Conservation (phyloP, 192 early-diverging fungal species). For the Thamnidium elegans region DNA sequence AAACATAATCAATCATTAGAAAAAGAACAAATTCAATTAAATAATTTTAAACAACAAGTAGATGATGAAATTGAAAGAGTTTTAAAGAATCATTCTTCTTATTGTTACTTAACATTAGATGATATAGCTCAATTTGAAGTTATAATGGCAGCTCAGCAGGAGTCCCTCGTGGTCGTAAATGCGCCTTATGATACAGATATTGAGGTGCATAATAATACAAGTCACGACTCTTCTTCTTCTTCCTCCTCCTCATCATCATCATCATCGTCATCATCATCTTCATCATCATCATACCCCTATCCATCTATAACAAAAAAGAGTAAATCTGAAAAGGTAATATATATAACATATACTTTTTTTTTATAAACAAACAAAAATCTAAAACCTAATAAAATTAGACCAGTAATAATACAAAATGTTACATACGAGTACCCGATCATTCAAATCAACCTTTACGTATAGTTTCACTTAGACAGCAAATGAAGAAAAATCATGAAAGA, state of each 20-base stretch:
- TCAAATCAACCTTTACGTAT: constrained; percentile 13
- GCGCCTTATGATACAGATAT: constrained; percentile 15
- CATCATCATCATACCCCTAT: constrained; percentile 1
- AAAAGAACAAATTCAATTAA: constrained; percentile 10
- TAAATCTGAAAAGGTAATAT: constrained; percentile 7
- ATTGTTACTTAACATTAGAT: constrained; percentile 27
- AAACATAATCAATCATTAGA: constrained; percentile 16
- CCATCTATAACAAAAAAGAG: constrained; percentile 1
- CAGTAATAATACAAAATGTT: constrained; percentile 17
- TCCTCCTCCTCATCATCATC: background rate
- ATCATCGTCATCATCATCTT: background rate
- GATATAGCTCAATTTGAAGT: constrained; percentile 23
- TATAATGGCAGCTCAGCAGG: constrained; percentile 16
- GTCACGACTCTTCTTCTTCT: background rate
- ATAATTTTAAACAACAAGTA: constrained; percentile 5
- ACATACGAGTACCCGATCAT: constrained; percentile 12
- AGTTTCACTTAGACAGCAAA: constrained; percentile 5
- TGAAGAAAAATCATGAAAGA: constrained; percentile 7
- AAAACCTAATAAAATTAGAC: background rate
- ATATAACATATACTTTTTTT: background rate
- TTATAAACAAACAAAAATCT: background rate
- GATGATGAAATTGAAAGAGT: constrained; percentile 10
- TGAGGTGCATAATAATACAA: constrained; percentile 13
- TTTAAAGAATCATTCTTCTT: constrained; percentile 5
- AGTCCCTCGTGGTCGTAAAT: constrained; percentile 15